phyloP scores from a whole-genome alignment of 108 stramenopile species.

The Craspedostauros australis region DNA sequence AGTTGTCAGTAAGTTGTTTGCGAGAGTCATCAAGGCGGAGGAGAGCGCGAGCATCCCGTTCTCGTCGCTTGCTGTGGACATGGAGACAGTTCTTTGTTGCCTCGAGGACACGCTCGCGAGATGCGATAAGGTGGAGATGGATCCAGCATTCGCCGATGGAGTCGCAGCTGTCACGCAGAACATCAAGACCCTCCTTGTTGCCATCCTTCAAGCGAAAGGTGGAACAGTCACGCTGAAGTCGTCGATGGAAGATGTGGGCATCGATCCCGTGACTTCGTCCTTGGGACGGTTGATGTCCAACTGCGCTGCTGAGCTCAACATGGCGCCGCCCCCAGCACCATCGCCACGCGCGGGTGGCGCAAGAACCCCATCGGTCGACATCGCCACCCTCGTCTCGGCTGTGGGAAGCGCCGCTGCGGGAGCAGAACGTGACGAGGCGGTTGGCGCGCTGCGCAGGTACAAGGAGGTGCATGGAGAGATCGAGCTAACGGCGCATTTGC shows the following conservation, averaged over 20 bases:
- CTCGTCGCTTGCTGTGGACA: slow-evolving; percentile 28
- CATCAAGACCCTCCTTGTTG: slow-evolving; percentile 7
- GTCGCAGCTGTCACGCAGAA: slow-evolving; percentile 14
- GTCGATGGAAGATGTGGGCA: slow-evolving; percentile 24
- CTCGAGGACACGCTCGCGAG: slow-evolving; percentile 31
- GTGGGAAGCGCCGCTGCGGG: slow-evolving; percentile 49
- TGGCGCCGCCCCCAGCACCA: neutral
- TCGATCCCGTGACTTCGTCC: slow-evolving; percentile 20
- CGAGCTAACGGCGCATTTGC: slow-evolving; percentile 56
- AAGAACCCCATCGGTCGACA: slow-evolving; percentile 9
- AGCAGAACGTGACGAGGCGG: slow-evolving; percentile 41
- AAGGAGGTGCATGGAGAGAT: slow-evolving; percentile 33
- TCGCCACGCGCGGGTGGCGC: neutral
- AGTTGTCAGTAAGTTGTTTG: slow-evolving; percentile 59
- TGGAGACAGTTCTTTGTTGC: slow-evolving; percentile 48
- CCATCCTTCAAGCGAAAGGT: slow-evolving; percentile 19
- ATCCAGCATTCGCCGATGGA: slow-evolving; percentile 12
- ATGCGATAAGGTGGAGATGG: slow-evolving; percentile 6
- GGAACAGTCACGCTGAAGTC: slow-evolving; percentile 2
- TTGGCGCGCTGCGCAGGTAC: slow-evolving; percentile 47
- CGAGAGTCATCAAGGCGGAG: slow-evolving; percentile 63
- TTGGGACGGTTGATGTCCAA: slow-evolving; percentile 14
- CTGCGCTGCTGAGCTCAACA: slow-evolving; percentile 19
- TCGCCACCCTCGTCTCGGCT: slow-evolving; percentile 49
- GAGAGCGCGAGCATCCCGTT: slow-evolving; percentile 31